Evolutionary conservation across 2,329 filamentous ascomycete genomes (phyloP).

Genomic region (Cryphonectria parasitica): DNA sequence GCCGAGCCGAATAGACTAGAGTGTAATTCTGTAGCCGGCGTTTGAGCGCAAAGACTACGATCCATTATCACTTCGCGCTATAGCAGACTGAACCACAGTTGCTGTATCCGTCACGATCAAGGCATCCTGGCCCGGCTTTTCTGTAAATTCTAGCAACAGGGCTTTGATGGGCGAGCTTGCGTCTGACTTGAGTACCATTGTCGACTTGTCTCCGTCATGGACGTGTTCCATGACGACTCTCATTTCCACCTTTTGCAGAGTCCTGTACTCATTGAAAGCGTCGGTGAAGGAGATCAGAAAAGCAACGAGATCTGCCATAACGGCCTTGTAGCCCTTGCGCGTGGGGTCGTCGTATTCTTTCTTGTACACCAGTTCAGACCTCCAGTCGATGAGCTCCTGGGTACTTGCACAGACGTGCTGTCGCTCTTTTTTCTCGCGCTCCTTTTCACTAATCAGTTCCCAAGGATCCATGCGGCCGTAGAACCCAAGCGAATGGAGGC

Average conservation of each 20-base stretch:
- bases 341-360: not conserved
- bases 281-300: constrained; percentile 27
- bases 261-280: constrained; percentile 8
- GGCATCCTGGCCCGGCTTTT: not conserved
- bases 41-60: not conserved
- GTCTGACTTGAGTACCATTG: constrained; percentile 15
- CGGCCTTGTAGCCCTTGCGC: constrained; percentile 24
- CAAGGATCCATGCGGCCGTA: constrained; percentile 24
- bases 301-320: constrained; percentile 28
- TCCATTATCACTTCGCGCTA: not conserved
- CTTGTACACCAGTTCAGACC: constrained; percentile 12
- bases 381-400: constrained; percentile 17
- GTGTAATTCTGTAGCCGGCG: not conserved
- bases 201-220: constrained; percentile 8
- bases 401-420: constrained; percentile 1
- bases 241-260: not conserved
- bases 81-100: constrained; percentile 10
- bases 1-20: not conserved
- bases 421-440: not conserved
- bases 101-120: constrained; percentile 20
- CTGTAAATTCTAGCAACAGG: constrained; percentile 12
- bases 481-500: constrained; percentile 25
- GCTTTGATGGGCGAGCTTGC: constrained; percentile 21
- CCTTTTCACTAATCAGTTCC: constrained; percentile 20
- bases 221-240: constrained; percentile 9